Conservation (phyloP, 2,329 filamentous ascomycete genomes). For the Cytospora piceicola region DNA sequence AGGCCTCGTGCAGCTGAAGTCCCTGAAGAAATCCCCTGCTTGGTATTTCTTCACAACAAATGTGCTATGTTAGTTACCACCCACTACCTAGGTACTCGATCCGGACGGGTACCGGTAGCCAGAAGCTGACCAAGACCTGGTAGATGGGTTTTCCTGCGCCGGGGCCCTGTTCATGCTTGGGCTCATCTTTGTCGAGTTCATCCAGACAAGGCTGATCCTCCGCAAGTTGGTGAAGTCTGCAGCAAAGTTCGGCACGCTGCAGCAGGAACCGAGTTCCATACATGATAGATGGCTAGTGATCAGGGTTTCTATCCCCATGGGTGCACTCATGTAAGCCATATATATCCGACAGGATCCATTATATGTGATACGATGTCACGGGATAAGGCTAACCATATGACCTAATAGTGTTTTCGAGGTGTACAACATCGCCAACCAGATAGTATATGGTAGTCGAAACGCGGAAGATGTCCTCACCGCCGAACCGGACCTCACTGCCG, state of each 20-base stretch:
- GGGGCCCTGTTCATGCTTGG: slow-evolving; percentile 17
- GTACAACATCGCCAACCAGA: slow-evolving; percentile 20
- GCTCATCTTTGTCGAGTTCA: slow-evolving; percentile 26
- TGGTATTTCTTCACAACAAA: slow-evolving; percentile 20
- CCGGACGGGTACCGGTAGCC: not conserved
- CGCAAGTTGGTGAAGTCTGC: slow-evolving; percentile 19
- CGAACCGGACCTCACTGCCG: slow-evolving; percentile 23
- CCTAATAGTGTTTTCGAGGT: slow-evolving; percentile 22
- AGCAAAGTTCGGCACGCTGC: slow-evolving; percentile 23
- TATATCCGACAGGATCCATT: not conserved
- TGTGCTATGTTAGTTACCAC: slow-evolving; percentile 21
- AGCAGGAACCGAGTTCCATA: slow-evolving; percentile 25
- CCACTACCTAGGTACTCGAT: too few species aligned
- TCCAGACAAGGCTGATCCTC: slow-evolving; percentile 25
- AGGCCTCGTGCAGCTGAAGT: slow-evolving; percentile 5
- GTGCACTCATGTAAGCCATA: slow-evolving; percentile 16
- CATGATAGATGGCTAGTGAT: slow-evolving; percentile 29
- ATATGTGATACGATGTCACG: not conserved
- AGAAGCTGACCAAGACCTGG: not conserved
- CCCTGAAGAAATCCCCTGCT: slow-evolving; percentile 15
- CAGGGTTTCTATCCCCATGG: slow-evolving; percentile 18
- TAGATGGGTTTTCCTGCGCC: slow-evolving; percentile 16
- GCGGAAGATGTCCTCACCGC: not conserved
- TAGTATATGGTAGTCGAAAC: not conserved
- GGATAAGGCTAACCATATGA: not conserved